These are phyloP conservation scores for Leccinum boreale DNA, from an alignment of 768 basidiomycete genomes.

Conservation along the genomic window DNA sequence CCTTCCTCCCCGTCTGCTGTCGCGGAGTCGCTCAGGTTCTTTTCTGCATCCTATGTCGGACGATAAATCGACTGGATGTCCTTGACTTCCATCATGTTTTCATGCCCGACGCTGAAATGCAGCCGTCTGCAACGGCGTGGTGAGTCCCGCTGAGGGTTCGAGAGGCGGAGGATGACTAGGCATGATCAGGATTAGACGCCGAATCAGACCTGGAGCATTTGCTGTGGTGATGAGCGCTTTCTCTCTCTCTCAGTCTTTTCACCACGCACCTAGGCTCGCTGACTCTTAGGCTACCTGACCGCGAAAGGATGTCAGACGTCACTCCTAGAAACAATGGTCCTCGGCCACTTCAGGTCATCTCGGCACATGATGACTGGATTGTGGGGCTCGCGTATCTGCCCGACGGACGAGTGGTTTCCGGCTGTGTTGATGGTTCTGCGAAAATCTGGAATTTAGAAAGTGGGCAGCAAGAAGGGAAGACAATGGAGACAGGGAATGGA, in stretches of 20 bases:
- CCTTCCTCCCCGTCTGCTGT: too few relatives aligned
- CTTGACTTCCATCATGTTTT: too few relatives aligned
- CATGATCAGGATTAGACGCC: too few relatives aligned
- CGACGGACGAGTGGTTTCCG: slow-evolving; percentile 5
- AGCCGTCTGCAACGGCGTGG: too few relatives aligned
- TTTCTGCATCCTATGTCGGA: too few relatives aligned
- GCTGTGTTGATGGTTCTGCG: not conserved
- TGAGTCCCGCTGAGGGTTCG: too few relatives aligned
- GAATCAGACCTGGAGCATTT: not conserved
- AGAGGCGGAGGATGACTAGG: too few relatives aligned
- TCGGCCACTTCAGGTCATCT: not conserved
- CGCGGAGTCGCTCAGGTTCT: too few relatives aligned
- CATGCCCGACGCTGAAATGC: too few relatives aligned
- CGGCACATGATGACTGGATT: not conserved
- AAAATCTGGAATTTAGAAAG: slow-evolving; percentile 5
- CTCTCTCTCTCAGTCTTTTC: not conserved
- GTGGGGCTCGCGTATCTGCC: not conserved
- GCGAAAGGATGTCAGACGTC: not conserved
- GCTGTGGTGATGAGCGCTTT: not conserved
- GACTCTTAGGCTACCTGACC: too few relatives aligned
- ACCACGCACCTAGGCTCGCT: too few relatives aligned
- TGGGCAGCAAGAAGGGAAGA: slow-evolving; percentile 3
- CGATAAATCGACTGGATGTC: too few relatives aligned
- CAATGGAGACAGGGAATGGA: not conserved
- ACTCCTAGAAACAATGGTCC: not conserved